Conservation (phyloP, 305 asterid genomes). For the Fraxinus sp. region DNA sequence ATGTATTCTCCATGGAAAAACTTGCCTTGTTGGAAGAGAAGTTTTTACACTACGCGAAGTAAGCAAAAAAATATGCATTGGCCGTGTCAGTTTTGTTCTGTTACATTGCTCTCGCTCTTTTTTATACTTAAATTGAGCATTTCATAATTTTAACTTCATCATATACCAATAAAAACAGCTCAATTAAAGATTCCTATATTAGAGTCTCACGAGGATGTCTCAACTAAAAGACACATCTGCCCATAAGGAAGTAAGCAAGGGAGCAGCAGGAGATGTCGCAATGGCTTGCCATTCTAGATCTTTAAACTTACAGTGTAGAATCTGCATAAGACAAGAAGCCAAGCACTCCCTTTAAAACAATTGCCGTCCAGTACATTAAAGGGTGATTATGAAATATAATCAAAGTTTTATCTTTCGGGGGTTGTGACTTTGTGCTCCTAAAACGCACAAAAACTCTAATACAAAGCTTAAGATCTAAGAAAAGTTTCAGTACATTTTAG, state of each 20-base stretch:
- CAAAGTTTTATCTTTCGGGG: neutral
- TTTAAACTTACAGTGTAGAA: neutral
- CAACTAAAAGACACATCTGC: neutral
- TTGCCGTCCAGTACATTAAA: neutral
- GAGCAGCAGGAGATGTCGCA: neutral
- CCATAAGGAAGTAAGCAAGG: neutral
- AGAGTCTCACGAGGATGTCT: neutral
- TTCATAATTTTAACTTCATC: neutral
- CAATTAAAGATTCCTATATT: neutral
- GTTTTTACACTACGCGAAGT: neutral
- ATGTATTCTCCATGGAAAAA: neutral
- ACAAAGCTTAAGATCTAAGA: neutral
- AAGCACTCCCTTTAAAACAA: constrained; percentile 2
- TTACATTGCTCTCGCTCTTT: neutral
- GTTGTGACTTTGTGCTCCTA: neutral
- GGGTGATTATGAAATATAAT: neutral
- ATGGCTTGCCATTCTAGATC: neutral
- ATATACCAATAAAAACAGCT: neutral
- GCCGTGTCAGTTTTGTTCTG: neutral
- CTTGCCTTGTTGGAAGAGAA: neutral
- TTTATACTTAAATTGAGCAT: neutral
- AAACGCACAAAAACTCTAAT: neutral
- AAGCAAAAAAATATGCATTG: neutral
- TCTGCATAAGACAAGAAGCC: neutral
- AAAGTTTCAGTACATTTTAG: neutral